Evolutionary conservation across 495 filamentous ascomycete genomes (phyloP), one percentile per base, ranked within the genome.

Genomic region (Cenococcum geophilum): DNA sequence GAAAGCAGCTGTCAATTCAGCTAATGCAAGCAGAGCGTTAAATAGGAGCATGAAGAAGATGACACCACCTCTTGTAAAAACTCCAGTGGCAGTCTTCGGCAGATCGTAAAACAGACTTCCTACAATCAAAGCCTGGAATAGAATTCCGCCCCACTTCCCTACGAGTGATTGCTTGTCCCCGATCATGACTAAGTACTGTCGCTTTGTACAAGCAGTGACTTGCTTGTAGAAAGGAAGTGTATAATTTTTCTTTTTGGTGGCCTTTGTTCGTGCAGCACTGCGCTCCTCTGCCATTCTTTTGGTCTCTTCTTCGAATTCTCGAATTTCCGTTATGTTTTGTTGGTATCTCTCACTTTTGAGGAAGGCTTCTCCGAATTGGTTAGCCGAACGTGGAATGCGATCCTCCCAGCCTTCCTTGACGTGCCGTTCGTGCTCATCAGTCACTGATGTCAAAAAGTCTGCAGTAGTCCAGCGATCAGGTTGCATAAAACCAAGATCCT

Each of bases 11-110:
- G 85, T 89, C 35, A 92, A 76, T 64, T 95, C 90, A 6, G 87
- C 81, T 20, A 95, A 72, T 16, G 90, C 87, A 22, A 92, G 79
- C 36, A 95, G 79, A 27, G 88, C 82, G 65, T 92, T 92, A 77
- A 92, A 92, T 12, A 96, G 74, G 11, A 95, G 72, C 49, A 86
- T 80, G 70, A 89, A 90, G 74, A 93, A 95, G 68, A 86, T 73
- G 1, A 82, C 79, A 69, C 80, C 82, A 53, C 81, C 81, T 14
- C 82, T 76, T 5, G 81, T 68, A 67, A 86, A 82, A 43, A 77
- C 74, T 6, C 83, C 83, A 0, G 71, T 66, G 53, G 79, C 77
- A 66, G 84, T 88, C 10, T 76, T 57, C 0, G 86, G 86, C 0
- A 85, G 79, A 47, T 91, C 76, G 72, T 82, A 92, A 68, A 92